These are phyloP conservation scores for Cucumis cinereus DNA, from an alignment of 306 rosid species.

Conservation along the genomic window DNA sequence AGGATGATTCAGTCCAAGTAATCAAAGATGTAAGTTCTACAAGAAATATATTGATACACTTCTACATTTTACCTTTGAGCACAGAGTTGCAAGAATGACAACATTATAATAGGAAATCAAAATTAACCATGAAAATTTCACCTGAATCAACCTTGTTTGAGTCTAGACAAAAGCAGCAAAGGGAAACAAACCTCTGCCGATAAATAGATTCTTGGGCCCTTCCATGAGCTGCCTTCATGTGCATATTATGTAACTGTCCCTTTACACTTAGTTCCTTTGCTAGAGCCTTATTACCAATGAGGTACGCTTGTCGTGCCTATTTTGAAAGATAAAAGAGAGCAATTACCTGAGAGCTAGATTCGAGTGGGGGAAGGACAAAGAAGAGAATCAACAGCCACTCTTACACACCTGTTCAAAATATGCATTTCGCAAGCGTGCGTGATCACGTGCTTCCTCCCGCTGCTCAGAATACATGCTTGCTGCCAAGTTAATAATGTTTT, in stretches of 20 bases:
- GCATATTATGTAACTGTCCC: conserved; percentile 87
- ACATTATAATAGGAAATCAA: background rate
- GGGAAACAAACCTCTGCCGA: conserved; percentile 76
- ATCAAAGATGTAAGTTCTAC: background rate
- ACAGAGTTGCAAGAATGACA: background rate
- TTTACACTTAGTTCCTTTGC: conserved; percentile 86
- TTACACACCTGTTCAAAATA: conserved; percentile 85
- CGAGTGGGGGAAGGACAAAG: background rate
- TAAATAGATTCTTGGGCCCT: conserved; percentile 93
- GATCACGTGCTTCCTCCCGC: conserved; percentile 97
- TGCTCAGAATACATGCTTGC: conserved; percentile 84
- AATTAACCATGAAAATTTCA: conserved; percentile 1
- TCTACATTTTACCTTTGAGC: background rate
- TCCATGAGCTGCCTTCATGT: conserved; percentile 92
- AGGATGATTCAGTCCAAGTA: background rate
- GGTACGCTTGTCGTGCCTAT: conserved; percentile 96
- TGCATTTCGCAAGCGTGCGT: conserved; percentile 88
- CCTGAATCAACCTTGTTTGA: background rate
- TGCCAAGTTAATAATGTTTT: conserved; percentile 56
- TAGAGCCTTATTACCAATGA: conserved; percentile 77
- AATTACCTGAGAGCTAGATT: background rate
- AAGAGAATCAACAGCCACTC: conserved; percentile 2
- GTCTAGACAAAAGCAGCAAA: conserved; percentile 2
- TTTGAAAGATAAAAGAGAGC: conserved; percentile 17
- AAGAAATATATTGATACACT: background rate